Evolutionary conservation across 140 eudicot genomes (phyloP), one percentile per base, ranked within the genome.

Genomic region (Oenanthe javanica): DNA sequence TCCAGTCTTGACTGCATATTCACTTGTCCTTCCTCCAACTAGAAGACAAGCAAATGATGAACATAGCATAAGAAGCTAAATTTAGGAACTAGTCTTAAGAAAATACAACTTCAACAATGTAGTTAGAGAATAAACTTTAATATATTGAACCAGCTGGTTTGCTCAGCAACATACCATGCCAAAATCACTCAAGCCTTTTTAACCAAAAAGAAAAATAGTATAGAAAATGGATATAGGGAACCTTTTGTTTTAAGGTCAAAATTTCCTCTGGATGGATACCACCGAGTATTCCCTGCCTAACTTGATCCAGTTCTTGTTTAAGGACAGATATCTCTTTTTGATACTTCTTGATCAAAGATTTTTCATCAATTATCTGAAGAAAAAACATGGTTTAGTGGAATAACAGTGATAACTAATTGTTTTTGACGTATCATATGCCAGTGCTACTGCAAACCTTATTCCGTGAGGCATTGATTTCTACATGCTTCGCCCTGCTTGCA

Each of bases 11-110:
- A 92, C 77, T 93, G 99, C 99, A 95, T 89, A 84, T 91, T 95
- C 47, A 91, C 92, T 89, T 95, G 99, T 27, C 99, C 99, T 93
- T 95, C 97, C 88, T 95, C 98, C 83, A 95, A 87, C 99, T 95
- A 80, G 80, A 63, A 51, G 80, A 81, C 36, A 85, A 74, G 79
- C 49, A 79, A 46, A 83, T 76, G 14, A 27, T 75, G 71, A 76
- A 83, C 36, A 81, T 49, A 77, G 38, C 77, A 80, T 18, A 31
- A 63, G 40, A 40, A 71, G 27, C 38, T 6, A 36, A 40, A 16
- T 31, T 6, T 43, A 12, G 50, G 23, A 36, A 71, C 13, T 27
- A 42, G 57, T 19, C 64, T 18, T 75, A 25, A 42, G 72, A 80
- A 42, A 73, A 46, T 2, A 18, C 49, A 72, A 45, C 7, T 21